Evolutionary conservation across 2,329 filamentous ascomycete genomes (phyloP).

Genomic region (Ceratocystis colombiana): DNA sequence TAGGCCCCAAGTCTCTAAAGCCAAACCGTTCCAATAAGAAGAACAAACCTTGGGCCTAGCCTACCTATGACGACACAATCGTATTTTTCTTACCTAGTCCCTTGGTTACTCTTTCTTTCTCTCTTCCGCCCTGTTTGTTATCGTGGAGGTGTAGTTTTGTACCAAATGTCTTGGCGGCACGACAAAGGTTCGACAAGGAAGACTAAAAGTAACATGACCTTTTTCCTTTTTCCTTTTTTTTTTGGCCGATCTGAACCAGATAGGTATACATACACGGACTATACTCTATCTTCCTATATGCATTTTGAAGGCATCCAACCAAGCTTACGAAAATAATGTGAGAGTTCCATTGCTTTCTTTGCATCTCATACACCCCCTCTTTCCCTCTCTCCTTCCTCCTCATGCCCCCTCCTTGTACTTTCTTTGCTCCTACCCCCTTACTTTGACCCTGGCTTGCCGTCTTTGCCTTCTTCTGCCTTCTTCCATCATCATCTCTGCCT

Average conservation of each 20-base stretch:
- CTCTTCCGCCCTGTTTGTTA: background rate
- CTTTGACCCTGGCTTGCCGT: background rate
- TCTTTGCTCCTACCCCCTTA: background rate
- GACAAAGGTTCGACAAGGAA: conserved; percentile 13
- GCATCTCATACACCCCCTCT: background rate
- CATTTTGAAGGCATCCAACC: background rate
- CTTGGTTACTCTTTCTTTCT: background rate
- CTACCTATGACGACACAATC: conserved; percentile 2
- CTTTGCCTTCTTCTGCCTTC: background rate
- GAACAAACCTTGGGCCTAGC: background rate
- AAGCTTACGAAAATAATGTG: background rate
- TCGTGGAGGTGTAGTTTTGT: conserved; percentile 4
- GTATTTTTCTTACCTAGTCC: background rate
- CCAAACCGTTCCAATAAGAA: background rate
- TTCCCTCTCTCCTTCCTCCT: background rate
- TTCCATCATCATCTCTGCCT: conserved; percentile 6
- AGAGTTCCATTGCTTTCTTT: background rate
- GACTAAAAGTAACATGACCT: conserved; percentile 5
- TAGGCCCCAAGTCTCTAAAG: background rate
- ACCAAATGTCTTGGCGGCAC: background rate
- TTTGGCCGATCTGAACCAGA: background rate
- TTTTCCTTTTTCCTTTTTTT: background rate
- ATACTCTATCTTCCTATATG: background rate
- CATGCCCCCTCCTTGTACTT: background rate
- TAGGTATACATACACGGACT: background rate